These are phyloP conservation scores for Przewalskia tangutica DNA, from an alignment of 257 asterid species.

Conservation along the genomic window DNA sequence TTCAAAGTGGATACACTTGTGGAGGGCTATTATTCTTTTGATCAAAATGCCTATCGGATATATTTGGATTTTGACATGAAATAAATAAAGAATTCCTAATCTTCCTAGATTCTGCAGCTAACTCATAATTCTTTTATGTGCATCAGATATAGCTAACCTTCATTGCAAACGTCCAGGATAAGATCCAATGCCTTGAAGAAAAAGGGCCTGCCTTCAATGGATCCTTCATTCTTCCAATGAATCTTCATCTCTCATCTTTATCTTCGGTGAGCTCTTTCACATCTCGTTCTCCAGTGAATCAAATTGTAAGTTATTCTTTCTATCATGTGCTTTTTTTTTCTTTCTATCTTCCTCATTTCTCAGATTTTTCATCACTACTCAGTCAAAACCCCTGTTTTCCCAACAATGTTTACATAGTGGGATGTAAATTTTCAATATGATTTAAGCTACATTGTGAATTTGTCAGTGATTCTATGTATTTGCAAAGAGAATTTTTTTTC, in stretches of 20 bases:
- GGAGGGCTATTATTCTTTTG: neutral
- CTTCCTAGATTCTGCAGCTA: neutral
- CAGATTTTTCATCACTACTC: neutral
- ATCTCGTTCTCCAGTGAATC: neutral
- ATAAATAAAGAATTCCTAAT: neutral
- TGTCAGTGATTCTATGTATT: neutral
- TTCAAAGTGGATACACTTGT: neutral
- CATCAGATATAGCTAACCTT: neutral
- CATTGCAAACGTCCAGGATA: neutral
- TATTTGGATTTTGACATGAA: neutral
- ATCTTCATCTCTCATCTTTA: neutral
- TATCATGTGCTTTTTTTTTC: neutral
- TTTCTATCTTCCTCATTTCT: neutral
- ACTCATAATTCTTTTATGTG: neutral
- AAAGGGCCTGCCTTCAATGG: neutral
- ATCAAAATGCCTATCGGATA: neutral
- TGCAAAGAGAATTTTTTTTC: neutral
- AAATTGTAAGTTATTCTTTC: neutral
- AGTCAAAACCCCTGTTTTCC: neutral
- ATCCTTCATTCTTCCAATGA: neutral
- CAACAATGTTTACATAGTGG: neutral
- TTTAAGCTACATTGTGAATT: neutral
- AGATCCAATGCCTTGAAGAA: neutral
- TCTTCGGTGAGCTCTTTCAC: neutral
- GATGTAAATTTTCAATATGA: neutral